Conservation (phyloP, 139 green algal species). For the Chlamydomonas schloesseri region DNA sequence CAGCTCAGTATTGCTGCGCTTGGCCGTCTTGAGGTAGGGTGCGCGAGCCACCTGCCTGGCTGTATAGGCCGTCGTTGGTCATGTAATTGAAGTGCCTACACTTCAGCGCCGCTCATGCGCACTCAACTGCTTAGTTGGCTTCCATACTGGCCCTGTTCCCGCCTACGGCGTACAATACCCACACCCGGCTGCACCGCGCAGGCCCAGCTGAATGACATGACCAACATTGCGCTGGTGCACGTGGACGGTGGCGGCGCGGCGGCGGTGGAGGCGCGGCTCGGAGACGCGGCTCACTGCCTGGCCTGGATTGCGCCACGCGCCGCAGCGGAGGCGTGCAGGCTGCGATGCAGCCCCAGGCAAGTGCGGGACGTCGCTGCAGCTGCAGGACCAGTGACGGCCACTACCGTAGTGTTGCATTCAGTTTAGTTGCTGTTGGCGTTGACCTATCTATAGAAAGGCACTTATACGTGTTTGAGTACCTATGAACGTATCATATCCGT, state of each 20-base stretch:
- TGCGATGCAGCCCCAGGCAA: background rate
- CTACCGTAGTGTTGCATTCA: background rate
- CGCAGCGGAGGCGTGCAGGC: background rate
- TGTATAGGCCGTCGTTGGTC: no score
- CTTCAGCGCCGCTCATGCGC: no score
- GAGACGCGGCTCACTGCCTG: background rate
- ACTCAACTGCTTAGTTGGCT: no score
- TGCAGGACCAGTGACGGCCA: background rate
- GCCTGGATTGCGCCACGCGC: background rate
- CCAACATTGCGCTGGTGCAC: conserved; percentile 1
- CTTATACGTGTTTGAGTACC: no score
- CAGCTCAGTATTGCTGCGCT: no score
- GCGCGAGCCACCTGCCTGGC: no score
- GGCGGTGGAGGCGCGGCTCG: conserved; percentile 17
- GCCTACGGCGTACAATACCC: no score
- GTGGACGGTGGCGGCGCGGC: conserved; percentile 18
- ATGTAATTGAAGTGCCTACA: no score
- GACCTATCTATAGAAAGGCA: no score
- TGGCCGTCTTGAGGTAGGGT: no score
- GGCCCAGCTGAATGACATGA: background rate
- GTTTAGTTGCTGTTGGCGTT: background rate
- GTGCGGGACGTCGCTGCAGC: background rate
- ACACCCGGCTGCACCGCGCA: background rate
- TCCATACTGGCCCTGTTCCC: no score
- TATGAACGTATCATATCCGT: no score